These are phyloP conservation scores for Taiozyma sp. DNA, from an alignment of 1,139 yeast genomes.

Conservation along the genomic window DNA sequence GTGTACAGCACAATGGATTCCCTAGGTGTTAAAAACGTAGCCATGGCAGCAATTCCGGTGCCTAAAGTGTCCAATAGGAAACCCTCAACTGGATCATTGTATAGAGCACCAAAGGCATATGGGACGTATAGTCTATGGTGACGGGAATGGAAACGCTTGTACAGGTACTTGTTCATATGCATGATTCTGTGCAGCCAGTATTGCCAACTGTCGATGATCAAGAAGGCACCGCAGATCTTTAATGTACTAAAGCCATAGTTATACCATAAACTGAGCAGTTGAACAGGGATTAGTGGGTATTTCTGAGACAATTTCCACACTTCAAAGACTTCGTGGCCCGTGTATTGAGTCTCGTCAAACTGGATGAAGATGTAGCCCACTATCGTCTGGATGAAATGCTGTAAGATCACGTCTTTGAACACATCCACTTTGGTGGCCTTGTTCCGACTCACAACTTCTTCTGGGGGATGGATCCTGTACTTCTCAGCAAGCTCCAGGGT, in stretches of 20 bases:
- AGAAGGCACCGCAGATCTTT: constrained; percentile 58
- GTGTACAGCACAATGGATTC: constrained; percentile 73
- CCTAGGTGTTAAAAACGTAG: constrained; percentile 64
- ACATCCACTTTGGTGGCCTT: constrained; percentile 70
- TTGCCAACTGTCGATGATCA: constrained; percentile 92
- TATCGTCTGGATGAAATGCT: constrained; percentile 76
- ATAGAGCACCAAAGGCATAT: constrained; percentile 93
- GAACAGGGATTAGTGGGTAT: constrained; percentile 40
- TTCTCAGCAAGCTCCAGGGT: constrained; percentile 68
- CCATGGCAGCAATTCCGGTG: constrained; percentile 74
- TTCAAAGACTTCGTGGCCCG: constrained; percentile 67
- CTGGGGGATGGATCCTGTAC: constrained; percentile 88
- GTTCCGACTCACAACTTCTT: constrained; percentile 72
- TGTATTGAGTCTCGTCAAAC: constrained; percentile 58
- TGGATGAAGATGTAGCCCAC: constrained; percentile 55
- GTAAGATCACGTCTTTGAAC: constrained; percentile 73
- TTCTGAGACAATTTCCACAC: constrained; percentile 62
- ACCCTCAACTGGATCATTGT: constrained; percentile 93
- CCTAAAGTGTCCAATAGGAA: constrained; percentile 88
- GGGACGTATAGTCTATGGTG: constrained; percentile 95
- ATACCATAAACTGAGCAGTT: constrained; percentile 43
- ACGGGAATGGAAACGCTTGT: constrained; percentile 83
- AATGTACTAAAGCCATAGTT: constrained; percentile 56
- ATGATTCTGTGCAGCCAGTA: constrained; percentile 81
- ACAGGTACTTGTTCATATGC: constrained; percentile 77